phyloP scores from a whole-genome alignment of 1,284 basidiomycete species.

The Neotropicomus parvogracilis region DNA sequence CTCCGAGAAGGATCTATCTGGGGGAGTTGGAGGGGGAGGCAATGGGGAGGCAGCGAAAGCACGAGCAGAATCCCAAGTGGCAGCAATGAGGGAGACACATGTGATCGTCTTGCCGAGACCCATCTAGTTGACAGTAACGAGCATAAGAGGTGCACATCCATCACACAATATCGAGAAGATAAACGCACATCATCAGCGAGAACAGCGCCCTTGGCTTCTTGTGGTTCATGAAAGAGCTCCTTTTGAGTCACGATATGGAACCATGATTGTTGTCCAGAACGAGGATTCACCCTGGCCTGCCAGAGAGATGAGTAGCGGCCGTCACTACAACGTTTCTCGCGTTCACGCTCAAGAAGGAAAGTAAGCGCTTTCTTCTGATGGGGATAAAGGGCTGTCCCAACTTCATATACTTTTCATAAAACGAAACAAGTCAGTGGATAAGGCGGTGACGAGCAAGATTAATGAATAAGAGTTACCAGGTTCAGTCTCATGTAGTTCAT shows the following conservation, averaged over 20 bases:
- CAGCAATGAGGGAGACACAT: conserved; percentile 86
- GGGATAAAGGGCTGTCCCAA: conserved; percentile 89
- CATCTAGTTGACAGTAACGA: conserved; percentile 60
- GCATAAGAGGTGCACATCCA: conserved; percentile 11
- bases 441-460: conserved; percentile 6
- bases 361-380: conserved; percentile 98
- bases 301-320: conserved; percentile 73
- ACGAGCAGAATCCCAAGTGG: conserved; percentile 71
- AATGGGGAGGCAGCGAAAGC: conserved; percentile 63
- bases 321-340: conserved; percentile 53
- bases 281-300: conserved; percentile 57
- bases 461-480: conserved; percentile 54
- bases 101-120: conserved; percentile 98
- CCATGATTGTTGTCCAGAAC: conserved; percentile 57
- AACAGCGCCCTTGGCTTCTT: conserved; percentile 85
- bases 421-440: conserved; percentile 18
- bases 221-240: conserved; percentile 62
- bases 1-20: conserved; percentile 37
- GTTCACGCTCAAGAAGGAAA: conserved; percentile 93
- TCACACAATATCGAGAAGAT: conserved; percentile 15
- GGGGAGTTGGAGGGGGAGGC: conserved; percentile 40
- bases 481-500: conserved; percentile 83
- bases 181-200: conserved; percentile 86
- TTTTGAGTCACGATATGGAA: conserved; percentile 84
- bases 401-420: conserved; percentile 58